Evolutionary conservation across 352 stramenopile genomes (phyloP), one percentile per base, ranked within the genome.

Genomic region (Globisporangium radiosum): DNA sequence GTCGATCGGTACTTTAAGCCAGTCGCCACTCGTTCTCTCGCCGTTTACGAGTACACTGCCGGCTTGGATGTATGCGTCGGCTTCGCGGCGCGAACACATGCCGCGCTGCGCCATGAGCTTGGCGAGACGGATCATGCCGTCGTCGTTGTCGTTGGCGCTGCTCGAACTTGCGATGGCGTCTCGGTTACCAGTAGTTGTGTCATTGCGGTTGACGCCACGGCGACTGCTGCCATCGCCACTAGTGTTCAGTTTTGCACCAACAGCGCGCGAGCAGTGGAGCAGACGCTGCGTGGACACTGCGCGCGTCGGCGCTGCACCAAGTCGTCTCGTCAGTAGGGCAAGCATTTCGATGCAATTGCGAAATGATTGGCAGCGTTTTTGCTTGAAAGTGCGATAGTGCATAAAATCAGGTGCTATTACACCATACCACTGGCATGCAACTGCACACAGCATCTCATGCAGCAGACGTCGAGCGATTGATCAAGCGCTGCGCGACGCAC

Each of bases 61-160:
- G 7, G 68, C 70, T 60, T 92, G 81, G 58, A 94, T 94, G 66
- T 92, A 92, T 7, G 69, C 71, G 43, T 94, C 85, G 7, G 82
- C 85, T 63, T 94, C 85, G 54, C 82, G 85, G 8, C 85, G 77
- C 55, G 82, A 92, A 63, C 85, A 94, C 14, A 94, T 67, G 0
- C 83, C 81, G 64, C 74, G 71, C 57, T 89, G 74, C 5, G 79
- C 79, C 81, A 92, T 94, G 38, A 94, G 72, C 70, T 93, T 93
- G 56, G 81, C 78, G 13, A 93, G 61, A 7, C 84, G 84, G 40
- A 93, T 60, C 52, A 75, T 71, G 59, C 56, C 67, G 48, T 70
- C 58, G 1, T 15, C 59, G 54, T 55, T 36, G 15, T 59, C 39
- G 11, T 36, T 19, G 45, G 9, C 44, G 14, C 5, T 48, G 40